Percentiles rank a stretch among this genome's conserved stretches.
Evolutionary conservation across 73 alveolate species (phyloP).

Genomic region (Paramecium pentaurelia): DNA sequence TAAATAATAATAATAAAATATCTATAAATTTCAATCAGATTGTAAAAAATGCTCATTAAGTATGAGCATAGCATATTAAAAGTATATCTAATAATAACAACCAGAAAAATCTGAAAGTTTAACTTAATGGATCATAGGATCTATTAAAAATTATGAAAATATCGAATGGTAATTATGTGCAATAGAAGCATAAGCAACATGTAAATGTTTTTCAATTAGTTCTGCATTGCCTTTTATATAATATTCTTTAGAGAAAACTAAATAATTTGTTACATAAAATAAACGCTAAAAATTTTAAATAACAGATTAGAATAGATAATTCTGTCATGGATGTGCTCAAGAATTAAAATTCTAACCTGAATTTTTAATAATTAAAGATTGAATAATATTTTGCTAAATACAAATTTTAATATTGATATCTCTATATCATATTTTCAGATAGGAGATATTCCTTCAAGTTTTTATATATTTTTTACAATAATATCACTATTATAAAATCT

Average conservation of each 20-base stretch:
- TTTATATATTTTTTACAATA: neutral
- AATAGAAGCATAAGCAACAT: neutral
- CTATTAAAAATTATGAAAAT: neutral
- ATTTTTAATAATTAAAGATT: neutral
- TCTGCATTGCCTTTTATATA: neutral
- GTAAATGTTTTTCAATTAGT: neutral
- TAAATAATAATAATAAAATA: neutral
- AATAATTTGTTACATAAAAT: neutral
- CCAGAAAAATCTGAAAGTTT: neutral
- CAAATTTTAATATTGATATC: neutral
- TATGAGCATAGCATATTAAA: neutral
- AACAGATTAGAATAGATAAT: neutral
- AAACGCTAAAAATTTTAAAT: neutral
- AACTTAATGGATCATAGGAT: neutral
- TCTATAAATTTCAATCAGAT: neutral
- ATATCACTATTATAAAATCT: neutral
- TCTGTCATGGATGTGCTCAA: neutral
- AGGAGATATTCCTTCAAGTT: slow-evolving; percentile 1
- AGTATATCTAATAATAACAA: neutral
- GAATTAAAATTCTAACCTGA: neutral
- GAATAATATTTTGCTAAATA: neutral
- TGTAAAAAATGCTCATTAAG: neutral
- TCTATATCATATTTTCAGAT: neutral
- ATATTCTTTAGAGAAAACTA: neutral
- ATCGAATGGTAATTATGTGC: neutral